A percentile compares a stretch with the other conserved stretches of the same genome.
Evolutionary conservation across 352 stramenopile species (phyloP).

Genomic region (Globisporangium polare): DNA sequence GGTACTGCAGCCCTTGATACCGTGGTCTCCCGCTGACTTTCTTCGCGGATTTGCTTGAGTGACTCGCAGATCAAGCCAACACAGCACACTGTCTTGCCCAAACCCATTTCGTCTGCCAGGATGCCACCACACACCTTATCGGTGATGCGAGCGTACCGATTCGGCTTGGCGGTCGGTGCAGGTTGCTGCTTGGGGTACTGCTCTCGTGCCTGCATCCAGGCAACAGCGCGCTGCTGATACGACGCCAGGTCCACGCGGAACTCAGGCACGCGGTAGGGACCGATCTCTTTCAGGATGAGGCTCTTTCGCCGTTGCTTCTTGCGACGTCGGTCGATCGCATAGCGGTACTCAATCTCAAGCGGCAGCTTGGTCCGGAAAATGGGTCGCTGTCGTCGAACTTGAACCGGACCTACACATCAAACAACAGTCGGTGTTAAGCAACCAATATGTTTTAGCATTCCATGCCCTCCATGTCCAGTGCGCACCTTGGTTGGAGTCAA

Average conservation of each 20-base stretch:
- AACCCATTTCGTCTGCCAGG: conserved; percentile 85
- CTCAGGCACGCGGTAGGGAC: conserved; percentile 43
- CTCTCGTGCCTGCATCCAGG: conserved; percentile 87
- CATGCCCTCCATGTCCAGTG: neutral
- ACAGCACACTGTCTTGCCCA: conserved; percentile 90
- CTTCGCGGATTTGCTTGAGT: conserved; percentile 38
- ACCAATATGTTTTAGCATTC: too few relatives aligned
- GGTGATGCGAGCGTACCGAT: conserved; percentile 25
- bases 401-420: neutral
- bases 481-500: conserved; percentile 11
- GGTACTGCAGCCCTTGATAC: conserved; percentile 18
- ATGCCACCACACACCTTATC: conserved; percentile 68
- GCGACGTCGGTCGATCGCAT: conserved; percentile 46
- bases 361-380: conserved; percentile 60
- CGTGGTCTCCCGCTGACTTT: conserved; percentile 14
- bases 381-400: neutral
- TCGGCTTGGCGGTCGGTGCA: conserved; percentile 14
- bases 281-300: conserved; percentile 31
- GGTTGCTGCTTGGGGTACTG: conserved; percentile 10
- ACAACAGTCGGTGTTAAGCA: neutral
- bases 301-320: conserved; percentile 24
- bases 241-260: conserved; percentile 54
- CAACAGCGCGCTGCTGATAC: conserved; percentile 84
- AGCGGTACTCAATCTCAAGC: conserved; percentile 53
- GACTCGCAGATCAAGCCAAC: conserved; percentile 76